Evolutionary conservation across 768 basidiomycete genomes (phyloP), one percentile per base, ranked within the genome.

Genomic region (Macrolepiota dolichaula): DNA sequence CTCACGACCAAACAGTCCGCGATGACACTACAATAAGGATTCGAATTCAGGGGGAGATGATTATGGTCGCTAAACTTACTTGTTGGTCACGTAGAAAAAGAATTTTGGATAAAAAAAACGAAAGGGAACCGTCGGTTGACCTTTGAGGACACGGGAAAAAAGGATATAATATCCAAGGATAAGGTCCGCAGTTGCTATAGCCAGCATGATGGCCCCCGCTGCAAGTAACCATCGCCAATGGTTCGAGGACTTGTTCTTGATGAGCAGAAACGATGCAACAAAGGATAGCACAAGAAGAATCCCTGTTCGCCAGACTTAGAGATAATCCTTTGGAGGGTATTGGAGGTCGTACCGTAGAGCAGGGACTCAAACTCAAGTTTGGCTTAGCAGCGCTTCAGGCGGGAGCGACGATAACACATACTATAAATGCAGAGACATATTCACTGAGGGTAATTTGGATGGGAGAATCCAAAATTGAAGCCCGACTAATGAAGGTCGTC

Each of bases 71-170:
- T 44, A n/a, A 29, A 17, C 38, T 42, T 22, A 55, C 55, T 57
- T 57, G 55, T 57, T 57, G 19, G 55, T 57, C n/a, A 57, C 55
- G 19, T 49, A 57, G 55, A 57, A 35, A 35, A 49, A 36, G 55
- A 47, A 49, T n/a, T 57, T 57, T 19, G 55, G 55, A 32, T 57
- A 49, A 24, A 49, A 15, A 17, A 57, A 22, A 7, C 55, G 46
- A 22, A 57, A 57, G 10, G 55, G 38, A 4, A 36, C 7, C 7
- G 17, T 7, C 27, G 25, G 13, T 22, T 57, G 15, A 2, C 44
- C 19, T 10, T 17, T 32, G 17, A 57, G 24, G 35, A 36, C 25
- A n/a, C 40, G 29, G 10, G 42, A 32, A 44, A 49, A 57, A 11
- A 57, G 55, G 29, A 57, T 47, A n/a, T 57, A 57, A 22, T 57